Base-by-base conservation (phyloP, 768 basidiomycete species). In the Leccinum subgranulosum region DNA sequence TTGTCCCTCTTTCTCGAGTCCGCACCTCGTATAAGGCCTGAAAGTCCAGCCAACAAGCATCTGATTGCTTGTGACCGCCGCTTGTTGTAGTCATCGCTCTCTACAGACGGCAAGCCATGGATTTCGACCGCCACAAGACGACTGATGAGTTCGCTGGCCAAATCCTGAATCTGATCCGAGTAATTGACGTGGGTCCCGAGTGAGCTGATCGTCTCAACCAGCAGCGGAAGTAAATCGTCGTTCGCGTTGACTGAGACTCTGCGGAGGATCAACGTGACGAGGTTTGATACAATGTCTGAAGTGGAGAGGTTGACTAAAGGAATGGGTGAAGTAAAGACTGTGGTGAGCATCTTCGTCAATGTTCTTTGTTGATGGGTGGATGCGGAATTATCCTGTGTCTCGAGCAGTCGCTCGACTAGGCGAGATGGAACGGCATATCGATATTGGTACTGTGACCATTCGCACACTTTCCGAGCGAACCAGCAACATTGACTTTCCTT, bases 161-260 rank as follows among this genome's bases (percentile, higher is more conserved):
- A 84, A 67, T 97, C 95, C 66, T 93, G 92, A 51, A 94, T 92
- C 73, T 98, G 95, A 71, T 97, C 95, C 39, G 92, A 89, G 68
- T 98, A 98, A 76, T 97, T 95, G 54, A 96, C 86, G 66, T 96
- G 94, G 11, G 88, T 85, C 34, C 93, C 93, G 11, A 98, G 77
- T 0, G 94, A 90, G 3, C 88, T 79, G 45, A 95, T 87, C 66
- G 89, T 88, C 54, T 85, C 79, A 8, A 94, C 87, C 52, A 94
- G 69, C 8, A 80, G 71, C 0, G 84, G 79, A 11, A 98, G 75
- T 10, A 93, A 76, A 7, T 77, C 58, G 63, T 95, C 93, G 11
- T 82, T 74, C 1, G 81, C 75, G 57, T 86, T 80, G 31, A 86
- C 74, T 1, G 83, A 76, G 27, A 86, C 78, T 47, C 90, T 80